Evolutionary conservation across 305 asterid genomes (phyloP), one percentile per base, ranked within the genome.

Genomic region (Solanum hybrid): DNA sequence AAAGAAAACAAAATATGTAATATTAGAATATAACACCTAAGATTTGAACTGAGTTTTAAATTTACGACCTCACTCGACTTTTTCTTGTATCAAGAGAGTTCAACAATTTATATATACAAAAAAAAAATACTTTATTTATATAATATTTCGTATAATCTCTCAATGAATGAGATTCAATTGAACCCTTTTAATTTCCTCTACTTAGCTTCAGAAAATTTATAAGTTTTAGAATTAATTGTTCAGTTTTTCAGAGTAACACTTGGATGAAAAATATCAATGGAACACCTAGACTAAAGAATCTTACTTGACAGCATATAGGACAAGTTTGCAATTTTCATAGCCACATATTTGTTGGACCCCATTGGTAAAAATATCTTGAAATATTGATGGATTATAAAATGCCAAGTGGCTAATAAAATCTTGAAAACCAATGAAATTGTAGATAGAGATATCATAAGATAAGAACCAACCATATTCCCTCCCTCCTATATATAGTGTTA

Each of bases 301-400:
- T 22, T 34, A 57, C 57, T 2, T 57, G 11, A 24, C 1, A 79
- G 31, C 61, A 2, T 11, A 24, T 12, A 37, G 4, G 37, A 39
- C 37, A 82, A 2, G 72, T 82, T 39, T 39, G 87, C 87, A 82
- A 8, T 70, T 4, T 68, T 86, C 24, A 32, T 20, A 68, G 65
- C 89, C 57, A 68, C 89, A 72, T 87, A 89, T 89, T 81, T 24
- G 37, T 89, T 89, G 89, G 83, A 72, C 29, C 61, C 72, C 4
- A 65, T 57, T 72, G 41, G 24, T 14, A 29, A 82, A 68, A 72
- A 81, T 39, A 27, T 89, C 88, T 34, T 36, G 85, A 22, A 82
- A 8, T 29, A 37, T 70, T 39, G 72, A 70, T 89, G 85, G 85
- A 70, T 70, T 45, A 83, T 14, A 73, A 17, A 20, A 12, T 37